Evolutionary conservation across 208 protist species (phyloP).

Genomic region (Trypanosoma rangeli): DNA sequence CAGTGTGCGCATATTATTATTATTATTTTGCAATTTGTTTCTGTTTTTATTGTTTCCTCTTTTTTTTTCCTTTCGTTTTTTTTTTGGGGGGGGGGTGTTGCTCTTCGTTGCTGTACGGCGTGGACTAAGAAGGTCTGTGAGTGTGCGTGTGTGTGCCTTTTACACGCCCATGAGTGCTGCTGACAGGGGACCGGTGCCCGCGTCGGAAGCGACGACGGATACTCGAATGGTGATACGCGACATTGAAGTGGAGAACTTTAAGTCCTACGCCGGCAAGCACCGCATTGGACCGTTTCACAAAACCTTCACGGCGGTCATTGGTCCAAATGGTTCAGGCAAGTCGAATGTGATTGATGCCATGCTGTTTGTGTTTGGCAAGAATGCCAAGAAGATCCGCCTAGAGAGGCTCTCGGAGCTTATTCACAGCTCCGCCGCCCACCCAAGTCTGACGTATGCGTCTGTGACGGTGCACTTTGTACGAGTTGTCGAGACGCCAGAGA

Average conservation of each 20-base stretch:
- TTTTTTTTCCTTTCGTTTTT: slow-evolving; percentile 16
- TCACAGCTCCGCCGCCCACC: slow-evolving; percentile 96
- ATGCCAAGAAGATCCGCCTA: slow-evolving; percentile 97
- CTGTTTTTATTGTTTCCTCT: slow-evolving; percentile 28
- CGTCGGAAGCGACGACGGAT: neutral
- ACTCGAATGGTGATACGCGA: slow-evolving; percentile 96
- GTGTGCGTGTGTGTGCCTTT: slow-evolving; percentile 14
- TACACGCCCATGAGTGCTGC: slow-evolving; percentile 3
- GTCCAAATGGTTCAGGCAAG: slow-evolving; percentile 99
- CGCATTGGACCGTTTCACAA: slow-evolving; percentile 99
- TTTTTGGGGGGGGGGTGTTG: too few relatives aligned
- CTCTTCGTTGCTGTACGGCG: slow-evolving; percentile 10
- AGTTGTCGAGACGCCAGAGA: slow-evolving; percentile 80
- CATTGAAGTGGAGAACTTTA: slow-evolving; percentile 99
- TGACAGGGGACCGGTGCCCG: neutral
- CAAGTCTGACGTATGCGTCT: slow-evolving; percentile 87
- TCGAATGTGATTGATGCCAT: slow-evolving; percentile 99
- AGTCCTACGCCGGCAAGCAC: slow-evolving; percentile 98
- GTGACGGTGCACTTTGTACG: slow-evolving; percentile 98
- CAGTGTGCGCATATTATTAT: neutral
- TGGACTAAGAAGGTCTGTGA: neutral
- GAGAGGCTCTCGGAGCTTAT: slow-evolving; percentile 98
- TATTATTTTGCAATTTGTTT: neutral
- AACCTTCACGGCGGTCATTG: slow-evolving; percentile 99
- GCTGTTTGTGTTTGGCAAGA: slow-evolving; percentile 99